Percentiles rank a stretch among this genome's conserved stretches.
These are phyloP conservation scores for Oxytropis ochrocephala DNA, from an alignment of 306 rosid genomes.

Conservation along the genomic window DNA sequence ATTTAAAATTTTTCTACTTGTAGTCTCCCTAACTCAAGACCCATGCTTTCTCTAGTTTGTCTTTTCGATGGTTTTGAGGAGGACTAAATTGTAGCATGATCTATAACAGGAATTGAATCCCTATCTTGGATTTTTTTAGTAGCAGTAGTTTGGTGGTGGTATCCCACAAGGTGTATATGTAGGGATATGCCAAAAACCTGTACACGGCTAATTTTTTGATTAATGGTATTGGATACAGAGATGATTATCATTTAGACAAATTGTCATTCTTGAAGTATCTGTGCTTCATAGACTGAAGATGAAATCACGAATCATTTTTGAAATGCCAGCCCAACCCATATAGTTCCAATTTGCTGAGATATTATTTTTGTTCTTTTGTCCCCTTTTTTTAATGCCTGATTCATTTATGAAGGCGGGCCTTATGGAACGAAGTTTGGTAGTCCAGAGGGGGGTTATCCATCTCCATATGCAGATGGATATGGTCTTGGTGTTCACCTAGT, in stretches of 20 bases:
- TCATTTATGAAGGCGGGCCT: slow-evolving; percentile 51
- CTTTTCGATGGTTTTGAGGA: neutral
- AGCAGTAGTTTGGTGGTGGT: neutral
- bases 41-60: neutral
- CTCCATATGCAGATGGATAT: slow-evolving; percentile 63
- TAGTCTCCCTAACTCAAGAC: neutral
- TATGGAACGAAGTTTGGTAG: slow-evolving; percentile 60
- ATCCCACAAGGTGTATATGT: neutral
- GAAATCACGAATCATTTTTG: neutral
- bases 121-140: neutral
- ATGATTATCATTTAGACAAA: neutral
- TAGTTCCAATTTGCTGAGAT: neutral
- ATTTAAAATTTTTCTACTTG: neutral
- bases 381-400: slow-evolving; percentile 6
- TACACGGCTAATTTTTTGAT: neutral
- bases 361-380: neutral
- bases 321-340: neutral
- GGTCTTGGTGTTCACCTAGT: slow-evolving; percentile 60
- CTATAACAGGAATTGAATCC: neutral
- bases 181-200: neutral
- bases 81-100: neutral
- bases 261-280: neutral
- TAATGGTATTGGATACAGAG: neutral
- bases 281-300: neutral
- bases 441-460: slow-evolving; percentile 44